These are phyloP conservation scores for Salvia splendens DNA, from an alignment of 257 asterid genomes.

Conservation along the genomic window DNA sequence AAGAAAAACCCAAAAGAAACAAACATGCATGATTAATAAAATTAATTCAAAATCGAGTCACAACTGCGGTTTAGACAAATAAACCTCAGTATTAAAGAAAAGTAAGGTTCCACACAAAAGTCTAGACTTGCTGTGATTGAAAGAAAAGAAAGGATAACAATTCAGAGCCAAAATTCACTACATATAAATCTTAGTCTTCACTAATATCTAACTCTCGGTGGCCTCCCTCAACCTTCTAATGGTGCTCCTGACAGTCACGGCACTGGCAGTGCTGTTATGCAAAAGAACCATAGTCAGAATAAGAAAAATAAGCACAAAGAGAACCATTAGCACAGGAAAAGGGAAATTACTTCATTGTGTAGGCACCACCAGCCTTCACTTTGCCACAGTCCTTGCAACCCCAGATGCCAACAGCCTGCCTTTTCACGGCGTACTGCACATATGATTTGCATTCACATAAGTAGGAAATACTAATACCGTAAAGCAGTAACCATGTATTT, in stretches of 20 bases:
- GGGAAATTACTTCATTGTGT: constrained; percentile 51
- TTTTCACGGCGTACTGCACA: constrained; percentile 61
- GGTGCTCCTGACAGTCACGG: constrained; percentile 72
- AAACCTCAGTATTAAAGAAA: not conserved
- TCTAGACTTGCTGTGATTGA: not conserved
- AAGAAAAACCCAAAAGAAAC: no score
- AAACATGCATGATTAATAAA: no score
- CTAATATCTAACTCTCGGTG: constrained; percentile 49
- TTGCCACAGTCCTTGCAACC: constrained; percentile 77
- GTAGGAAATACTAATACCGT: not conserved
- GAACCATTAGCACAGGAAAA: not conserved
- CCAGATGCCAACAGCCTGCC: constrained; percentile 68
- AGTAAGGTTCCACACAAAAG: not conserved
- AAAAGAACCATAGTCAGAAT: not conserved
- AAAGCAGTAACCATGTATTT: not conserved
- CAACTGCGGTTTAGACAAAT: not conserved
- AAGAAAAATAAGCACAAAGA: not conserved
- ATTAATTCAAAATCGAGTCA: no score
- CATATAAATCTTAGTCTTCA: constrained; percentile 36
- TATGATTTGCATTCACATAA: not conserved
- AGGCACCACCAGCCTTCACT: constrained; percentile 73
- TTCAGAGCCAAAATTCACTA: constrained; percentile 9
- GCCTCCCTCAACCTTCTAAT: constrained; percentile 72
- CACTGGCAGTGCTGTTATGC: constrained; percentile 61
- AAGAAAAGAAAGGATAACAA: constrained; percentile 15